A percentile compares a stretch with the other conserved stretches of the same genome.
Conservation (phyloP, 768 basidiomycete genomes). For the Tricholoma sp. region DNA sequence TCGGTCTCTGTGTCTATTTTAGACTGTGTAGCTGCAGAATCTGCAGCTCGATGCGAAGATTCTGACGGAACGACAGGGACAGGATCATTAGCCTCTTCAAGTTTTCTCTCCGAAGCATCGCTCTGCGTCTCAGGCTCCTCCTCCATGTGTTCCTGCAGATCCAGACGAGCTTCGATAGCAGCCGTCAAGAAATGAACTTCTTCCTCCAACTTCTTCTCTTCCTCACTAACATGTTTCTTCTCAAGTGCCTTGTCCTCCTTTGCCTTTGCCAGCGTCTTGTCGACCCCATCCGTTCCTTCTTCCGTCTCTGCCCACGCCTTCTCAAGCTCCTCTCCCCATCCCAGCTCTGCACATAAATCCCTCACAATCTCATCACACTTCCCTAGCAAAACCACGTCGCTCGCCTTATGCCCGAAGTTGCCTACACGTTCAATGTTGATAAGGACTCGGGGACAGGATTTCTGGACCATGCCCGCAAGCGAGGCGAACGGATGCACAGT, state of each 20-base stretch:
- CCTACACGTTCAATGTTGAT: conserved; percentile 87
- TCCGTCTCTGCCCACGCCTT: conserved; percentile 50
- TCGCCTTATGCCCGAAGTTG: conserved; percentile 43
- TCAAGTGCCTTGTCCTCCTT: conserved; percentile 3
- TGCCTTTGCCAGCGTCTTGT: conserved; percentile 5
- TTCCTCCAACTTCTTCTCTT: conserved; percentile 18
- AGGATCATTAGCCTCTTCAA: neutral
- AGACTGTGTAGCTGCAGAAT: neutral
- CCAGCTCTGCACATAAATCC: conserved; percentile 60
- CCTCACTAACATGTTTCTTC: conserved; percentile 4
- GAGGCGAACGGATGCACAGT: conserved; percentile 86
- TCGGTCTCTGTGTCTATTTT: neutral
- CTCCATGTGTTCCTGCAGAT: conserved; percentile 13
- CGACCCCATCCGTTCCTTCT: conserved; percentile 10
- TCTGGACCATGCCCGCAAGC: conserved; percentile 50
- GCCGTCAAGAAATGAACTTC: conserved; percentile 30
- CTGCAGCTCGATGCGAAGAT: neutral
- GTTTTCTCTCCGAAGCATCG: neutral
- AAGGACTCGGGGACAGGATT: conserved; percentile 71
- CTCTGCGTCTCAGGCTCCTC: neutral
- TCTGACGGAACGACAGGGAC: neutral
- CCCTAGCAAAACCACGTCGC: conserved; percentile 63
- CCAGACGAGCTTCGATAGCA: conserved; percentile 26
- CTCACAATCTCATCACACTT: conserved; percentile 67
- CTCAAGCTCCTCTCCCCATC: conserved; percentile 67